phyloP scores from a whole-genome alignment of 352 stramenopile genomes.

The Aphanomyces astaci region DNA sequence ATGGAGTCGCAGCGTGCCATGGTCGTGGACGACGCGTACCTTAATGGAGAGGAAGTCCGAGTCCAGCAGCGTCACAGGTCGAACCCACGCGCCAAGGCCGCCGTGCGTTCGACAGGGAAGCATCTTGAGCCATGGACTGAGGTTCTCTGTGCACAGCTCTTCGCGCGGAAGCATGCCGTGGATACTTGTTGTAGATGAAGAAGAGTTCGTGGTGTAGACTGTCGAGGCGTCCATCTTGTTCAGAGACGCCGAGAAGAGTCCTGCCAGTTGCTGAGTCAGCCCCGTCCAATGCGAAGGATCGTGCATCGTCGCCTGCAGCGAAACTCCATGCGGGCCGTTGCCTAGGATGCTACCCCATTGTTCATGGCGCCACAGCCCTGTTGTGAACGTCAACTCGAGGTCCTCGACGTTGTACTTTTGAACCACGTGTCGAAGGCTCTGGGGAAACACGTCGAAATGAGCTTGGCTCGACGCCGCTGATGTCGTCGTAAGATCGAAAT shows the following conservation, averaged over 20 bases:
- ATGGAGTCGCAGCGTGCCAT: neutral
- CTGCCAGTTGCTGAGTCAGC: constrained; percentile 65
- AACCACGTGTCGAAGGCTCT: constrained; percentile 59
- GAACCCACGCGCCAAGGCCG: constrained; percentile 58
- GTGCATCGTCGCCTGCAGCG: constrained; percentile 45
- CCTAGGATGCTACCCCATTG: constrained; percentile 23
- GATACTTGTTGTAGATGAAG: constrained; percentile 28
- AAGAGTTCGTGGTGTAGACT: constrained; percentile 21
- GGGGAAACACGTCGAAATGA: constrained; percentile 30
- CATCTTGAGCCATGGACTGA: constrained; percentile 85
- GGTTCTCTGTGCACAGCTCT: constrained; percentile 83
- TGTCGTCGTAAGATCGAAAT: constrained; percentile 30
- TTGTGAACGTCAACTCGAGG: constrained; percentile 55
- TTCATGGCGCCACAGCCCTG: constrained; percentile 35
- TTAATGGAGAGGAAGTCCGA: constrained; percentile 14
- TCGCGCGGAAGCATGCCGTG: constrained; percentile 68
- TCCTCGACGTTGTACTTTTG: constrained; percentile 60
- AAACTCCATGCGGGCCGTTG: constrained; percentile 53
- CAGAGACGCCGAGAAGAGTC: constrained; percentile 75
- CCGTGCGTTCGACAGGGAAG: constrained; percentile 59
- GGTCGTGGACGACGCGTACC: neutral
- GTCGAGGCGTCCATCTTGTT: constrained; percentile 61
- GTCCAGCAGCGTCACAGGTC: constrained; percentile 56
- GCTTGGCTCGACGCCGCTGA: constrained; percentile 2
- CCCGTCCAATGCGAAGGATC: constrained; percentile 45